A percentile compares a stretch with the other conserved stretches of the same genome.
phyloP scores from a whole-genome alignment of 148 eudicot genomes.

The Fagopyrum esculentum region DNA sequence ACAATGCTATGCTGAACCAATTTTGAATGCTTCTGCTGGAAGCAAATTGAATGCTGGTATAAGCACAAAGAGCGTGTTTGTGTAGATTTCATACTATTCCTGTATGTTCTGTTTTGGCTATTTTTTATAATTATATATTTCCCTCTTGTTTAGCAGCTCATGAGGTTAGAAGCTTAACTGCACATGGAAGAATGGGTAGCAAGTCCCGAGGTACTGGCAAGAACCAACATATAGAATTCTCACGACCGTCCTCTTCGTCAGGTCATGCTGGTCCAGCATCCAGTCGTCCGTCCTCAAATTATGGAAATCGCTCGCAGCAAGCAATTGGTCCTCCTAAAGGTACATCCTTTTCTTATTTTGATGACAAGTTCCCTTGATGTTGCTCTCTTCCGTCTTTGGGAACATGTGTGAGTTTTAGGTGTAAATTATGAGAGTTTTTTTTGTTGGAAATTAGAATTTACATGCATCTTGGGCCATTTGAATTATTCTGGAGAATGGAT shows the following conservation, averaged over 20 bases:
- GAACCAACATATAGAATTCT: conserved; percentile 34
- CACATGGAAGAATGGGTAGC: conserved; percentile 28
- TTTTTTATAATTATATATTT: neutral
- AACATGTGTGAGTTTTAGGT: neutral
- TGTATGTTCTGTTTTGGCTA: conserved; percentile 11
- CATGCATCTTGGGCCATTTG: neutral
- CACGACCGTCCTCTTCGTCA: conserved; percentile 21
- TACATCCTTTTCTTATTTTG: conserved; percentile 11
- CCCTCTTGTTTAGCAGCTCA: conserved; percentile 18
- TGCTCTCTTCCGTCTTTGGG: neutral
- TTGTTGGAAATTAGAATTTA: neutral
- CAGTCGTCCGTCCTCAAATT: conserved; percentile 53
- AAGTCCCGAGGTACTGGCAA: conserved; percentile 40
- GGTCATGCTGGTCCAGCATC: conserved; percentile 33
- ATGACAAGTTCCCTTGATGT: conserved; percentile 3
- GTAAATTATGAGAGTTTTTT: neutral
- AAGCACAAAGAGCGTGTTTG: conserved; percentile 5
- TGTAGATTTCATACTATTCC: neutral
- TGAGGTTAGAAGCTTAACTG: conserved; percentile 22
- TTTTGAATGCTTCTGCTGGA: conserved; percentile 23
- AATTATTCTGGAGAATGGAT: neutral
- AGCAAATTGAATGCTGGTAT: conserved; percentile 38
- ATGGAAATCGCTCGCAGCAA: conserved; percentile 46
- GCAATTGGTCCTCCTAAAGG: conserved; percentile 64
- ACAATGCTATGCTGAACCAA: conserved; percentile 22